phyloP scores from a whole-genome alignment of 495 filamentous ascomycete species.

The Podospora pseudoanserina region DNA sequence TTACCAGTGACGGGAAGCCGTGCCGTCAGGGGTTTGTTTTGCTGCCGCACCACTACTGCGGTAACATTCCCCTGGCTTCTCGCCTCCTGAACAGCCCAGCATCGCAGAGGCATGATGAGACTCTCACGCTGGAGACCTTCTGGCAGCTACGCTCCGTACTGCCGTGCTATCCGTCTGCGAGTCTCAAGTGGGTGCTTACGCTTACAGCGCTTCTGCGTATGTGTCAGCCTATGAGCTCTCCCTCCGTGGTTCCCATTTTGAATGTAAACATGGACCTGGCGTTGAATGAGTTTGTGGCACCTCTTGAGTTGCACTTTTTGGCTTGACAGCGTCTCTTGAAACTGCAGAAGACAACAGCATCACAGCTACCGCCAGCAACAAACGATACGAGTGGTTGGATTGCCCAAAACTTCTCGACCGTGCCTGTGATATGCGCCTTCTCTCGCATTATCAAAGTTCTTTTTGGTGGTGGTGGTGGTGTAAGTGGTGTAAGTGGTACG shows the following conservation, averaged over 20 bases:
- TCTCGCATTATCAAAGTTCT: background rate
- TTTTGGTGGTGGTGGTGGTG: background rate
- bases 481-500: background rate
- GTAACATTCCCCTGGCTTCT: slow-evolving; percentile 25
- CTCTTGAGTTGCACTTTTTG: background rate
- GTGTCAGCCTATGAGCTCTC: background rate
- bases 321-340: background rate
- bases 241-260: background rate
- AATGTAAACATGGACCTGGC: slow-evolving; percentile 8
- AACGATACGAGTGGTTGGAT: background rate
- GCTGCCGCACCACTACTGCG: slow-evolving; percentile 18
- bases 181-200: background rate
- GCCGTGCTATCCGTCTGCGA: background rate
- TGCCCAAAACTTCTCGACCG: background rate
- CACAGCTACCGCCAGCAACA: background rate
- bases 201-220: background rate
- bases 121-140: slow-evolving; percentile 19
- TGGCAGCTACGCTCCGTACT: background rate
- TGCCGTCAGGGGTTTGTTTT: slow-evolving; percentile 17
- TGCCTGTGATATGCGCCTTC: background rate
- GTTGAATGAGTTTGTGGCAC: background rate
- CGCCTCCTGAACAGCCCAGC: slow-evolving; percentile 33
- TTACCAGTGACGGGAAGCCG: slow-evolving; percentile 22
- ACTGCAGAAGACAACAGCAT: background rate
- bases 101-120: slow-evolving; percentile 34